phyloP scores from a whole-genome alignment of 2,329 filamentous ascomycete genomes.

The Clonostachys rosea region DNA sequence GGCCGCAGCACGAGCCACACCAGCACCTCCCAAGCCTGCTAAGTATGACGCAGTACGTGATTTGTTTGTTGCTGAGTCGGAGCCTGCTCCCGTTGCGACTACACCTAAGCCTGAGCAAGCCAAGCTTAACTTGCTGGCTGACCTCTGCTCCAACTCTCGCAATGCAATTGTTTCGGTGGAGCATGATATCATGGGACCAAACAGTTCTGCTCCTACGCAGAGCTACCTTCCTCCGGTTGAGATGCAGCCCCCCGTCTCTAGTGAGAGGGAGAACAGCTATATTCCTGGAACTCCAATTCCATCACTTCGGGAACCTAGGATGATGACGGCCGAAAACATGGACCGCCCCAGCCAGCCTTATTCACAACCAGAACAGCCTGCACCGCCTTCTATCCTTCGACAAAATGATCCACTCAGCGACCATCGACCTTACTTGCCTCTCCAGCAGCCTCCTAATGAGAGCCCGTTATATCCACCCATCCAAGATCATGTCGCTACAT shows the following conservation, averaged over 20 bases:
- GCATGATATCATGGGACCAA: not conserved
- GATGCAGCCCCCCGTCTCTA: not conserved
- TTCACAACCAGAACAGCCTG: not conserved
- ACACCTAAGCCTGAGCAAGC: constrained; percentile 12
- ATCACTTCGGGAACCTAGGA: not conserved
- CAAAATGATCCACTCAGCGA: not conserved
- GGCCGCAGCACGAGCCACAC: not conserved
- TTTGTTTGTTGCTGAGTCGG: constrained; percentile 28
- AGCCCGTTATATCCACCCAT: not conserved
- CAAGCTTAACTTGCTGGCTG: constrained; percentile 24
- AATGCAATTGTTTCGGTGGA: not conserved
- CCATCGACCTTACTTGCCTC: not conserved
- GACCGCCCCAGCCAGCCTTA: not conserved
- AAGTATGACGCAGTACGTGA: constrained; percentile 27
- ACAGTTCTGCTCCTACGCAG: too few relatives aligned
- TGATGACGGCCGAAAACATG: not conserved
- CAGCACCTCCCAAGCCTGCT: constrained; percentile 5
- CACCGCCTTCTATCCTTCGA: not conserved
- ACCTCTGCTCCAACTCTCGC: constrained; percentile 23
- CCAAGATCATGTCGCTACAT: not conserved
- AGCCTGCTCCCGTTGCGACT: constrained; percentile 13
- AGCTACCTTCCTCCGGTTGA: not conserved
- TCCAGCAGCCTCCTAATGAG: not conserved
- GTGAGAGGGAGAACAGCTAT: constrained; percentile 4
- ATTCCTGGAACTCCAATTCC: not conserved